Evolutionary conservation across 495 filamentous ascomycete species (phyloP), one percentile per base, ranked within the genome.

Genomic region (Penicillium roqueforti): DNA sequence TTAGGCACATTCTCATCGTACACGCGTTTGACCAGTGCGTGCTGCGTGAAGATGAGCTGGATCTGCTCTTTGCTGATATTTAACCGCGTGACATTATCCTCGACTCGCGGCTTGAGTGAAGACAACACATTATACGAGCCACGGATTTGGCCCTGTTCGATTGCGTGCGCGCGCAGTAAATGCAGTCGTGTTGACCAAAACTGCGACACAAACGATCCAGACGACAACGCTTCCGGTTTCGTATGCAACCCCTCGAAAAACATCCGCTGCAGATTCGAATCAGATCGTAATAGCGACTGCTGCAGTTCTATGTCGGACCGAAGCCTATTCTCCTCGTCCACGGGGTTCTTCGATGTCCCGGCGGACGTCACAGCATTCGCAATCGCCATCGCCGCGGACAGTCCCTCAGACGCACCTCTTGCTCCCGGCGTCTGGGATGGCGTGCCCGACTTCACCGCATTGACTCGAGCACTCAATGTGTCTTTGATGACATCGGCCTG

Each of bases 1-100:
- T 87, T 88, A 3, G 93, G 95, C 6, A 97, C 91, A 61, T 88
- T 89, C 59, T 96, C 91, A 61, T 97, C 91, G 66, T 95, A 98
- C 7, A 93, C 91, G 10, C 83, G 82, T 65, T 88, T 88, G 46
- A 97, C 88, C 8, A 98, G 77, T 10, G 93, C 89, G 68, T 98
- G 91, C 67, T 97, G 92, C 43, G 81, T 82, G 68, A 98, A 92
- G 51, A 98, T 93, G 53, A 95, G 80, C 63, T 89, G 84, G 51
- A 97, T 90, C 67, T 97, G 92, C 71, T 97, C 93, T 55, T 89
- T 87, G 63, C 82, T 91, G 45, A 98, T 85, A 65, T 86, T 91
- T 57, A 98, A 74, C 68, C 87, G 88, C 10, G 83, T 78, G 51
- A 85, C 82, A 48, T 85, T 87, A 63, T 93, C 87, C 51, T 88